Conservation (phyloP, 495 filamentous ascomycete genomes). For the Trichoderma erinaceum region DNA sequence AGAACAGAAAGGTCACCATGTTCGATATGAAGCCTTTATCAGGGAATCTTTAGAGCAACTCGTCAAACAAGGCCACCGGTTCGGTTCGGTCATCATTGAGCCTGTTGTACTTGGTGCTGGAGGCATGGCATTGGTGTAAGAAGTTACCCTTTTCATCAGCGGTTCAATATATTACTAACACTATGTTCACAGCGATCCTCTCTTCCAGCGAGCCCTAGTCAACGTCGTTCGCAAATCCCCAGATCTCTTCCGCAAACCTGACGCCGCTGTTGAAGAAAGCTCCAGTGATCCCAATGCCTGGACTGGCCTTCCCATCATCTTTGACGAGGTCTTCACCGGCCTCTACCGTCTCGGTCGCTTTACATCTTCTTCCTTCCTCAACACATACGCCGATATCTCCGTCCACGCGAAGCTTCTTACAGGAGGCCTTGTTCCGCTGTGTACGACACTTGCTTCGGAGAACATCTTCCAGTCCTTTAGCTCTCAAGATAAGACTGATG, state of each 20-base stretch:
- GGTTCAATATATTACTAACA: slow-evolving; percentile 17
- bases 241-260: slow-evolving; percentile 37
- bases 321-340: slow-evolving; percentile 79
- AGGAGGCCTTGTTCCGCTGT: slow-evolving; percentile 69
- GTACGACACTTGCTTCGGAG: slow-evolving; percentile 61
- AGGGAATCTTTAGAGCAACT: slow-evolving; percentile 43
- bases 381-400: slow-evolving; percentile 59
- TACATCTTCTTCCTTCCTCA: slow-evolving; percentile 58
- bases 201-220: slow-evolving; percentile 65
- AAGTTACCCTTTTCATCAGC: slow-evolving; percentile 7
- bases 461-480: slow-evolving; percentile 66
- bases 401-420: slow-evolving; percentile 76
- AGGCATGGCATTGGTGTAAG: slow-evolving; percentile 70
- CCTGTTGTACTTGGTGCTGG: slow-evolving; percentile 70
- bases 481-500: slow-evolving; percentile 61
- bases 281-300: slow-evolving; percentile 33
- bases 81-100: slow-evolving; percentile 70
- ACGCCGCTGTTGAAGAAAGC: background rate
- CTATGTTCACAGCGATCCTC: slow-evolving; percentile 52
- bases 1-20: slow-evolving; percentile 32
- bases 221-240: slow-evolving; percentile 53
- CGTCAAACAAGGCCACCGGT: slow-evolving; percentile 50
- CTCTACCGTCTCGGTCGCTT: slow-evolving; percentile 68
- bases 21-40: slow-evolving; percentile 55
- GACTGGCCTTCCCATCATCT: slow-evolving; percentile 67